Percentiles rank a stretch among this genome's conserved stretches.
phyloP scores from a whole-genome alignment of 441 rosid genomes.

The Aleurites moluccanus region DNA sequence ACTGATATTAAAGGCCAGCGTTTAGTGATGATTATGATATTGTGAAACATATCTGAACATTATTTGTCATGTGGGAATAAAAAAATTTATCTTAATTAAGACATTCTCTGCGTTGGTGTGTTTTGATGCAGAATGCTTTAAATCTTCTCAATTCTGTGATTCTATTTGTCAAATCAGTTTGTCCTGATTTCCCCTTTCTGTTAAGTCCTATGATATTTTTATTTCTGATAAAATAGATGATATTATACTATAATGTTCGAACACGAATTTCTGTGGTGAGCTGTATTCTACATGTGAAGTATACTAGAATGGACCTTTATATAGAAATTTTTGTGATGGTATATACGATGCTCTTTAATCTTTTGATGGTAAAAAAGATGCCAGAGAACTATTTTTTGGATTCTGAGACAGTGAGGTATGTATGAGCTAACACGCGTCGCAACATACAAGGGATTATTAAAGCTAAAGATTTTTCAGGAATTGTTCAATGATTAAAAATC shows the following conservation, averaged over 20 bases:
- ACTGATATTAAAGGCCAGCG: too few relatives aligned
- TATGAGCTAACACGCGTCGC: background rate
- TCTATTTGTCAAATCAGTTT: background rate
- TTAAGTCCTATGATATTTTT: background rate
- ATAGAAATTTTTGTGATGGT: background rate
- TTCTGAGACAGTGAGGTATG: background rate
- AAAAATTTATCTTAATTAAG: background rate
- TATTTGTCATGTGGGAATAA: background rate
- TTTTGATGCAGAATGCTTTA: background rate
- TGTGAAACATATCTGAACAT: too few relatives aligned
- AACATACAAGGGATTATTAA: background rate
- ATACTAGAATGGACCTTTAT: background rate
- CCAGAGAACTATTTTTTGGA: background rate
- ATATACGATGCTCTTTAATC: background rate
- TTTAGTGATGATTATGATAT: too few relatives aligned
- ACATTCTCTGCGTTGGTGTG: background rate
- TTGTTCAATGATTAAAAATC: background rate
- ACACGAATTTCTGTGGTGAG: background rate
- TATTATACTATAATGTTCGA: too few relatives aligned
- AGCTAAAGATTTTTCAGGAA: background rate
- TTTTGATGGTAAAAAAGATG: constrained; percentile 1
- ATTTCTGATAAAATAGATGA: background rate
- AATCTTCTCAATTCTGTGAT: background rate
- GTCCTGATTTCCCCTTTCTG: background rate
- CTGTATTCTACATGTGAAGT: background rate